A percentile compares a stretch with the other conserved stretches of the same genome.
phyloP scores from a whole-genome alignment of 805 yeast species.

The Metschnikowia vanudenii region DNA sequence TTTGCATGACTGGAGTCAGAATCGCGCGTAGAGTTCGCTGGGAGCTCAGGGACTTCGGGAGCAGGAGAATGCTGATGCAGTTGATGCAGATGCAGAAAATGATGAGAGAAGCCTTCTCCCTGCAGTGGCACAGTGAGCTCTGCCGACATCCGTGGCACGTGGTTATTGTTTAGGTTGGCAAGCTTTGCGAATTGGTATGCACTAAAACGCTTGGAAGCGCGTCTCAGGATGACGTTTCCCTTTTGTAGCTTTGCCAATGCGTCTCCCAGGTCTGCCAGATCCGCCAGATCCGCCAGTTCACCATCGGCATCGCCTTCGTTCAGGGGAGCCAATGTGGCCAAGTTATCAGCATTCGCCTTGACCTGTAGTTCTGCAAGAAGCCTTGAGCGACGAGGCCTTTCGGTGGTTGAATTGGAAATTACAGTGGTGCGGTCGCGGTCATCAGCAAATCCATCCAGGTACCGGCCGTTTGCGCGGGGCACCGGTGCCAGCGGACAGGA shows the following conservation, averaged over 20 bases:
- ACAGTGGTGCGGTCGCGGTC: slow-evolving; percentile 1
- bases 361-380: slow-evolving; percentile 7
- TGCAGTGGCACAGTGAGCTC: slow-evolving; percentile 7
- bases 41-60: background rate
- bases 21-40: background rate
- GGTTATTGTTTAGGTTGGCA: slow-evolving; percentile 37
- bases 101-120: background rate
- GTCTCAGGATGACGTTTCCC: slow-evolving; percentile 78
- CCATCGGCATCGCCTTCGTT: no score
- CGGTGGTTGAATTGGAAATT: background rate
- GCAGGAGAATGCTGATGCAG: background rate
- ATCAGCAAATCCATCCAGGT: background rate
- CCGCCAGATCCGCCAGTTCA: no score
- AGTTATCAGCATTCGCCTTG: slow-evolving; percentile 1
- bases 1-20: no score
- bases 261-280: slow-evolving; percentile 31
- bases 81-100: no score
- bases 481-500: background rate
- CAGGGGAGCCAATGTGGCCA: background rate
- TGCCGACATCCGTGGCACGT: slow-evolving; percentile 13
- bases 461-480: background rate
- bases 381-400: slow-evolving; percentile 9
- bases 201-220: slow-evolving; percentile 91
- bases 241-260: slow-evolving; percentile 78
- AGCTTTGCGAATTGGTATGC: slow-evolving; percentile 88